Percentiles rank a stretch among this genome's conserved stretches.
phyloP scores from a whole-genome alignment of 2,329 filamentous ascomycete genomes.

The Alternaria metachromatica region DNA sequence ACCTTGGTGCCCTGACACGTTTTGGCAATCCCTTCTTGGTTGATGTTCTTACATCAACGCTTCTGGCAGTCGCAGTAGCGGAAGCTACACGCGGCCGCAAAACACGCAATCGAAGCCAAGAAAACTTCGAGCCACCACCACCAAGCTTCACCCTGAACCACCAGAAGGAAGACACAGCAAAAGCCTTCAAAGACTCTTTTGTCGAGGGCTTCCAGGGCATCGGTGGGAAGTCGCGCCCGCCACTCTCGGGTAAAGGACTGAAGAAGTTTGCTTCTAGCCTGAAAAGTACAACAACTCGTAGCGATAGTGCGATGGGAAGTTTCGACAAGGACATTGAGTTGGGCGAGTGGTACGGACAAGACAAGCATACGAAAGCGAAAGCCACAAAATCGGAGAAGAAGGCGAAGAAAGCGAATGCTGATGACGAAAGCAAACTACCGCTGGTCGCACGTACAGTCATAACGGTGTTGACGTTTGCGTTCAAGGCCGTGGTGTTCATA shows the following conservation, averaged over 20 bases:
- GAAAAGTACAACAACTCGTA: conserved; percentile 22
- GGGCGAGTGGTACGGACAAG: conserved; percentile 47
- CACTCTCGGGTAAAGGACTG: conserved; percentile 23
- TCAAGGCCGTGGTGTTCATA: conserved; percentile 53
- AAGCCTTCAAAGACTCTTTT: conserved; percentile 40
- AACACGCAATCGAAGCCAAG: conserved; percentile 23
- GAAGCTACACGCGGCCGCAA: conserved; percentile 49
- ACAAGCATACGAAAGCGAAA: conserved; percentile 14
- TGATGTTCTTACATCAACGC: conserved; percentile 52
- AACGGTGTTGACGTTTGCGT: conserved; percentile 48
- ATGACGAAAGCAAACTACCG: conserved; percentile 47
- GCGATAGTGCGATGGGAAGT: conserved; percentile 22
- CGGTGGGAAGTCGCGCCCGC: conserved; percentile 35
- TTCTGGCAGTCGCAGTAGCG: conserved; percentile 55
- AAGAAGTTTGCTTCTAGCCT: conserved; percentile 32
- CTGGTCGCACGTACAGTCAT: conserved; percentile 50
- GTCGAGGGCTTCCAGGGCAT: conserved; percentile 42
- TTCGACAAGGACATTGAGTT: conserved; percentile 49
- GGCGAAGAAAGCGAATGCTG: conserved; percentile 34
- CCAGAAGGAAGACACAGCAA: conserved; percentile 35
- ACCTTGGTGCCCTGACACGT: conserved; percentile 51
- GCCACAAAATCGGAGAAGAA: conserved; percentile 32
- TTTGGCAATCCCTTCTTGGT: conserved; percentile 55
- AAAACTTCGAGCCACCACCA: conserved; percentile 43
- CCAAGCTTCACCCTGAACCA: conserved; percentile 30